phyloP scores from a whole-genome alignment of 2,329 filamentous ascomycete species.

The Stagonosporopsis tanaceti region DNA sequence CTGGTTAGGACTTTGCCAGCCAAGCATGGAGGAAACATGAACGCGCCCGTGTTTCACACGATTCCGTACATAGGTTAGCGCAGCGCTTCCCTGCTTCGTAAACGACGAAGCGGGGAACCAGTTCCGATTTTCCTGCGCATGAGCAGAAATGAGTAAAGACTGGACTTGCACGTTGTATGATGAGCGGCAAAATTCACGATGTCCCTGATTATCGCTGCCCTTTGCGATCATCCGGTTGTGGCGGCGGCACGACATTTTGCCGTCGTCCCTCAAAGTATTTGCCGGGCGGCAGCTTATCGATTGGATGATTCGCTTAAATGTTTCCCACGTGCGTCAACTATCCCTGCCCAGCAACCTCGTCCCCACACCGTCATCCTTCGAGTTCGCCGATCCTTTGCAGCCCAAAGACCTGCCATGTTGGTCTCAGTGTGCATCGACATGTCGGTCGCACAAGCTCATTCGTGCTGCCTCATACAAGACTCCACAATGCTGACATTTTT shows the following conservation, averaged over 20 bases:
- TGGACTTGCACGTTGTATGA: slow-evolving; percentile 2
- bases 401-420: slow-evolving; percentile 16
- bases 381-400: slow-evolving; percentile 8
- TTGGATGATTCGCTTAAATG: slow-evolving; percentile 16
- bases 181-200: background rate
- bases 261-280: slow-evolving; percentile 8
- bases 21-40: slow-evolving; percentile 21
- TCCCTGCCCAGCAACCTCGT: slow-evolving; percentile 16
- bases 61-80: slow-evolving; percentile 9
- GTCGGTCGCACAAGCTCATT: slow-evolving; percentile 3
- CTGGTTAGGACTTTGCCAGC: slow-evolving; percentile 15
- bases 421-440: slow-evolving; percentile 14
- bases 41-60: slow-evolving; percentile 21
- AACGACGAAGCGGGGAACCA: background rate
- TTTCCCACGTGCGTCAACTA: slow-evolving; percentile 13
- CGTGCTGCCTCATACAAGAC: slow-evolving; percentile 6
- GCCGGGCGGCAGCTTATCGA: slow-evolving; percentile 16
- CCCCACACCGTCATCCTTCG: slow-evolving; percentile 17
- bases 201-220: slow-evolving; percentile 11
- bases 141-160: background rate
- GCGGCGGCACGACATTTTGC: slow-evolving; percentile 12
- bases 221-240: slow-evolving; percentile 17
- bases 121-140: slow-evolving; percentile 5
- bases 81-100: slow-evolving; percentile 12
- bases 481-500: slow-evolving; percentile 10